phyloP scores from a whole-genome alignment of 1,284 basidiomycete genomes.

The Sphaerobolus stellatus region DNA sequence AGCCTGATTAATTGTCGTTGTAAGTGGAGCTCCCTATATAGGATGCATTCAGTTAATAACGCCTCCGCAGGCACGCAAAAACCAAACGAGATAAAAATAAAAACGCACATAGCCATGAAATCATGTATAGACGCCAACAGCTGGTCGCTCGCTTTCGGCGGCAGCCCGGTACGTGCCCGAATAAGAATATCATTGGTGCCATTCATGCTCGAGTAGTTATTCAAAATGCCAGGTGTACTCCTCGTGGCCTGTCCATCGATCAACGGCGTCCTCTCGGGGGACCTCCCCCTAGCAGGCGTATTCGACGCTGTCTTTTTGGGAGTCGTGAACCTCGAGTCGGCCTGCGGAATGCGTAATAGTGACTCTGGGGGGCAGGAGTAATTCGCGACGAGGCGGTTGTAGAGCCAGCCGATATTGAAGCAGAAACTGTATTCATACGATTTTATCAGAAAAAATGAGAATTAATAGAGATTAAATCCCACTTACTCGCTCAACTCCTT shows the following conservation, averaged over 20 bases:
- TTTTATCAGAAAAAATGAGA: constrained; percentile 2
- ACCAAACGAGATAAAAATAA: constrained; percentile 1
- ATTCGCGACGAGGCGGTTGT: constrained; percentile 74
- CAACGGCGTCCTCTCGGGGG: no score
- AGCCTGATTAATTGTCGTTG: constrained; percentile 88
- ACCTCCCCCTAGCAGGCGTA: no score
- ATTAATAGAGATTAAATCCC: neutral
- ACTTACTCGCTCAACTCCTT: constrained; percentile 83
- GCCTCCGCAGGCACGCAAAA: constrained; percentile 6
- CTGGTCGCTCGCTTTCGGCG: constrained; percentile 22
- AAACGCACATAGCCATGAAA: constrained; percentile 84
- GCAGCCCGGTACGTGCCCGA: neutral
- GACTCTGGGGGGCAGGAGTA: constrained; percentile 48
- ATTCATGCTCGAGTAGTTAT: neutral
- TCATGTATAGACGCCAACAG: constrained; percentile 70
- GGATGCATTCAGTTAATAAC: constrained; percentile 6
- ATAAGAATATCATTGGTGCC: no score
- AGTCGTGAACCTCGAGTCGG: no score
- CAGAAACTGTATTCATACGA: constrained; percentile 56
- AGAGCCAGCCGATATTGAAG: constrained; percentile 81
- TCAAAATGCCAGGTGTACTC: no score
- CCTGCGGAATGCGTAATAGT: constrained; percentile 25
- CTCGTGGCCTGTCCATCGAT: neutral
- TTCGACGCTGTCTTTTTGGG: constrained; percentile 8
- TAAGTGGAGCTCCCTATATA: constrained; percentile 84